Evolutionary conservation across 2,329 filamentous ascomycete genomes (phyloP), one percentile per base, ranked within the genome.

Genomic region (Cordyceps cateniannulata): DNA sequence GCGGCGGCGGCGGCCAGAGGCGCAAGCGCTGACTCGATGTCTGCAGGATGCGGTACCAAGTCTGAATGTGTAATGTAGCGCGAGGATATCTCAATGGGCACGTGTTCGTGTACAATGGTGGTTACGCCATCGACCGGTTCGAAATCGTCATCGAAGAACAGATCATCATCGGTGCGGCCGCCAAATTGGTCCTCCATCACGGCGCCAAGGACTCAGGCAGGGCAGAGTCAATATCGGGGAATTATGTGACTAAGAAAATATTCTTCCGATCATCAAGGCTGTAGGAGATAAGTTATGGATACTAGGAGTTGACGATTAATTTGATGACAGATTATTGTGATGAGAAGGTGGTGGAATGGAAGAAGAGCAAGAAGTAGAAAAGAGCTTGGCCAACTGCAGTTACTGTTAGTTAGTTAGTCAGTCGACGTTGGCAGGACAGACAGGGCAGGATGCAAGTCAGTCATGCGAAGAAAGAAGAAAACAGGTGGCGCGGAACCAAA

Each of bases 101-200:
- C 27, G 14, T 60, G 49, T 12, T 53, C 32, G 2, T 48, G 32
- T 5, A 57, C 29, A 24, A 71, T 63, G 24, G 74, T 65, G 5
- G 71, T 62, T 50, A 73, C 69, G 64, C 71, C 70, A 45, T 76
- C 71, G 55, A 84, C 77, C 8, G 82, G 82, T 69, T 85, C 83
- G 62, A 85, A 84, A 66, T 86, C 83, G 66, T 86, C 83, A 65
- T 86, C 84, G 63, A 81, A 80, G 68, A 86, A 86, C 62, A 86
- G 77, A 68, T 85, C 83, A 65, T 86, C 84, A 67, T 86, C 83
- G 50, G 83, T 85, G 22, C 83, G 77, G 52, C 82, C 83, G 62
- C 80, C 78, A 65, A 85, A 85, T 67, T 85, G 83, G 65, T 85
- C 83, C 24, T 85, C 82, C 83, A 85, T 85, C 63, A 47, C 24